Evolutionary conservation across 1,284 basidiomycete genomes (phyloP).

Genomic region (Ceratobasidium sp.): DNA sequence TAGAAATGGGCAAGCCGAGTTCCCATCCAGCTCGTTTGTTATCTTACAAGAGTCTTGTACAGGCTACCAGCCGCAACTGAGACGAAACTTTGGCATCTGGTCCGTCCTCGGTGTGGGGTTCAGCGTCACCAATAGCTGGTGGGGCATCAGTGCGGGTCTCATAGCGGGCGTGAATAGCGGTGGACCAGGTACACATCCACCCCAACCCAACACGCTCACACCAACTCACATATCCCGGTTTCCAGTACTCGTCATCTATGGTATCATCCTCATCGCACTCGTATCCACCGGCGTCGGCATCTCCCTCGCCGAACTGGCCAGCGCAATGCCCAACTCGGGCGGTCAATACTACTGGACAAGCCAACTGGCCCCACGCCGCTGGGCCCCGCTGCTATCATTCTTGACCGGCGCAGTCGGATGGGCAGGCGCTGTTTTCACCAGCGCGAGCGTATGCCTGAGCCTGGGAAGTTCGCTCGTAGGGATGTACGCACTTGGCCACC

Average conservation of each 20-base stretch:
- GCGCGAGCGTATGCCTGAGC: constrained; percentile 29
- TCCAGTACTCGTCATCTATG: constrained; percentile 34
- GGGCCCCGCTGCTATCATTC: constrained; percentile 30
- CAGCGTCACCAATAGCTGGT: constrained; percentile 34
- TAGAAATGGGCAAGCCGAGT: constrained; percentile 21
- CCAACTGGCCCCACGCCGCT: constrained; percentile 28
- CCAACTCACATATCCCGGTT: background rate
- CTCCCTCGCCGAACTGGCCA: constrained; percentile 41
- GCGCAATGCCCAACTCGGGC: constrained; percentile 45
- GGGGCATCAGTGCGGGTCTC: constrained; percentile 22
- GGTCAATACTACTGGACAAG: constrained; percentile 43
- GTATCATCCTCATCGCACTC: constrained; percentile 30
- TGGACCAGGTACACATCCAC: constrained; percentile 8
- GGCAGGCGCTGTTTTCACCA: constrained; percentile 30
- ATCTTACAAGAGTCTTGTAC: background rate
- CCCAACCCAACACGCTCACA: background rate
- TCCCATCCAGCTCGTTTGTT: background rate
- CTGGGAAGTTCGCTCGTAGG: constrained; percentile 32
- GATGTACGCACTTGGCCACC: constrained; percentile 35
- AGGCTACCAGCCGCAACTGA: constrained; percentile 36
- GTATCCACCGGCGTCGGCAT: constrained; percentile 33
- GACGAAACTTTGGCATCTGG: constrained; percentile 37
- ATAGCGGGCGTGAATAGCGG: constrained; percentile 19
- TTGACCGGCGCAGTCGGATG: constrained; percentile 28
- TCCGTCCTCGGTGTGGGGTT: constrained; percentile 26